A percentile compares a stretch with the other conserved stretches of the same genome.
Evolutionary conservation across 768 basidiomycete species (phyloP).

Genomic region (Tricholoma hemisulphureum): DNA sequence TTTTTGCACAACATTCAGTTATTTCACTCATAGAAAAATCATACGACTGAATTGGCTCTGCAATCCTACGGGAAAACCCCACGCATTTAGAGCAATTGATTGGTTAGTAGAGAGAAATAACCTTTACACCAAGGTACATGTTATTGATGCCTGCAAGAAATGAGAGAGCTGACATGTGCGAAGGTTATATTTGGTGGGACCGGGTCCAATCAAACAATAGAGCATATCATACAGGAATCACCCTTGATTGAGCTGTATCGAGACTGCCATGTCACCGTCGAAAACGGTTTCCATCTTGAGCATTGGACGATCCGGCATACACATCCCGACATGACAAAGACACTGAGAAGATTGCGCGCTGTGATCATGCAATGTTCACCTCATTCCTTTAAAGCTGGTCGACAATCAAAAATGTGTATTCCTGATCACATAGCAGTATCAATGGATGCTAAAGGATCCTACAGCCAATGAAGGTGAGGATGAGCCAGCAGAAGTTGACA

Average conservation of each 20-base stretch:
- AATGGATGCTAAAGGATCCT: constrained; percentile 1
- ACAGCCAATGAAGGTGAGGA: not conserved
- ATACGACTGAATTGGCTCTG: constrained; percentile 8
- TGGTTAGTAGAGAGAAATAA: constrained; percentile 37
- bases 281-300: constrained; percentile 21
- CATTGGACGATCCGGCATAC: constrained; percentile 20
- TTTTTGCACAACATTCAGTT: not conserved
- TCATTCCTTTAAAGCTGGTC: not conserved
- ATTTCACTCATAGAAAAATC: not conserved
- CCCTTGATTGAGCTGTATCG: constrained; percentile 28
- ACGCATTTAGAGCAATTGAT: constrained; percentile 11
- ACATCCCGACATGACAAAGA: constrained; percentile 25
- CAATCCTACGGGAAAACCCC: constrained; percentile 14
- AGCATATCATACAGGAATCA: constrained; percentile 16
- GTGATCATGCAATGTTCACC: not conserved
- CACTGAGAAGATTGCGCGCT: constrained; percentile 13
- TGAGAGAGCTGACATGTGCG: not conserved
- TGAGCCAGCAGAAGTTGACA: not conserved
- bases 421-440: constrained; percentile 9
- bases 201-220: constrained; percentile 10
- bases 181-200: constrained; percentile 13
- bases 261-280: constrained; percentile 15
- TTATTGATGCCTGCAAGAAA: not conserved
- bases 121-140: constrained; percentile 21
- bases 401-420: not conserved